Evolutionary conservation across 148 eudicot genomes (phyloP).

Genomic region (Suaeda aralocaspica): DNA sequence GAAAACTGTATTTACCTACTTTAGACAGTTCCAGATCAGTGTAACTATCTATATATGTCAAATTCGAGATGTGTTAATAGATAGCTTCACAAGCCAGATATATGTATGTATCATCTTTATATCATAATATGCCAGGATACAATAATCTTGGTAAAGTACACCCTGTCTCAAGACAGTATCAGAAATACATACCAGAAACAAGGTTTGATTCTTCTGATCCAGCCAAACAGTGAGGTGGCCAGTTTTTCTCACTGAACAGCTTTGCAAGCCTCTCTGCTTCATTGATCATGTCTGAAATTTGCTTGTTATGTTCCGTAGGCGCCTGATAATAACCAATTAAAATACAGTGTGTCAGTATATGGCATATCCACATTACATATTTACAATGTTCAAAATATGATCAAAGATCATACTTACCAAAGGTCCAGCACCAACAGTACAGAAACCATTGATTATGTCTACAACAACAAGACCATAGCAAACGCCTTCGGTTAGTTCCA

Average conservation of each 20-base stretch:
- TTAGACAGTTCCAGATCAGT: too few species aligned
- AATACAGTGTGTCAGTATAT: too few species aligned
- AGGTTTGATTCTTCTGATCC: constrained; percentile 78
- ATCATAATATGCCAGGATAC: too few species aligned
- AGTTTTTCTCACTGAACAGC: constrained; percentile 55
- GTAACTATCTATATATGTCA: too few species aligned
- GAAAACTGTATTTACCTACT: too few species aligned
- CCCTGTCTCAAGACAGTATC: too few species aligned
- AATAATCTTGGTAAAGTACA: too few species aligned
- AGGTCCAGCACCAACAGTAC: constrained; percentile 92
- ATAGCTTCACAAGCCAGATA: too few species aligned
- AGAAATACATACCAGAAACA: constrained; percentile 55
- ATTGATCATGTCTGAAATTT: constrained; percentile 69
- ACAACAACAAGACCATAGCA: constrained; percentile 78
- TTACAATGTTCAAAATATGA: too few species aligned
- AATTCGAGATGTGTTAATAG: too few species aligned
- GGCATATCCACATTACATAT: too few species aligned
- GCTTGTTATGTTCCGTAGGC: constrained; percentile 56
- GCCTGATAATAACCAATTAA: constrained; percentile 35
- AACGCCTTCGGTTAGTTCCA: constrained; percentile 33
- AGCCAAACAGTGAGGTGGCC: constrained; percentile 89
- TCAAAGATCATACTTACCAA: constrained; percentile 41
- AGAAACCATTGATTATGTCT: constrained; percentile 91
- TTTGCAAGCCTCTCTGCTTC: constrained; percentile 61
- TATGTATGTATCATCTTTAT: too few species aligned